These are phyloP conservation scores for Senecio squalidus DNA, from an alignment of 140 eudicot genomes.

Conservation along the genomic window DNA sequence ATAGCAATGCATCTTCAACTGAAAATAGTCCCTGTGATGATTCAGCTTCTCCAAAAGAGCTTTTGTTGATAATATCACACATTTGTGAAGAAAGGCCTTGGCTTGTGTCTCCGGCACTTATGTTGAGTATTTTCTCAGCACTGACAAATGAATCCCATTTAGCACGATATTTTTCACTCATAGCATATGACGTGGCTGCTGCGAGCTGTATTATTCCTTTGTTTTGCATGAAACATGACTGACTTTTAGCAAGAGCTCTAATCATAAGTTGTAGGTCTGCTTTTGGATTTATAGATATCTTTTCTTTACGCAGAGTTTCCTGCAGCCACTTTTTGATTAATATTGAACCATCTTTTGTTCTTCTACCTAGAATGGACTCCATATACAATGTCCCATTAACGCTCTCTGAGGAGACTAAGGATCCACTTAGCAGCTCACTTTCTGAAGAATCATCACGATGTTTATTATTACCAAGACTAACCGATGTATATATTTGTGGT, in stretches of 20 bases:
- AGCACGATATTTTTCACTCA: conserved; percentile 63
- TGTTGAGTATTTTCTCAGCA: conserved; percentile 82
- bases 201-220: conserved; percentile 94
- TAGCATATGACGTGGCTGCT: conserved; percentile 62
- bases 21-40: conserved; percentile 55
- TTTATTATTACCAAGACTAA: conserved; percentile 38
- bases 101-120: conserved; percentile 87
- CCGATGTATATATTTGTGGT: conserved; percentile 33
- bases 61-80: conserved; percentile 82
- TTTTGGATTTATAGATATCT: conserved; percentile 49
- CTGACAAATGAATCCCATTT: conserved; percentile 91
- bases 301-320: conserved; percentile 76
- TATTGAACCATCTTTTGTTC: conserved; percentile 73
- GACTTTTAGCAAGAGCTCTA: conserved; percentile 61
- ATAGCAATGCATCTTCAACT: conserved; percentile 78
- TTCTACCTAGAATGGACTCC: conserved; percentile 66
- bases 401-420: conserved; percentile 61
- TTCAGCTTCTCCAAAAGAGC: conserved; percentile 35
- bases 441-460: conserved; percentile 22
- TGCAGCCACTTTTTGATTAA: conserved; percentile 86
- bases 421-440: conserved; percentile 51
- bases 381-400: conserved; percentile 59
- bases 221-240: conserved; percentile 55
- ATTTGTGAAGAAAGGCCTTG: conserved; percentile 95
- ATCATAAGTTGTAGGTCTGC: conserved; percentile 57